Evolutionary conservation across 441 rosid genomes (phyloP).

Genomic region (Bruguiera hainesii): DNA sequence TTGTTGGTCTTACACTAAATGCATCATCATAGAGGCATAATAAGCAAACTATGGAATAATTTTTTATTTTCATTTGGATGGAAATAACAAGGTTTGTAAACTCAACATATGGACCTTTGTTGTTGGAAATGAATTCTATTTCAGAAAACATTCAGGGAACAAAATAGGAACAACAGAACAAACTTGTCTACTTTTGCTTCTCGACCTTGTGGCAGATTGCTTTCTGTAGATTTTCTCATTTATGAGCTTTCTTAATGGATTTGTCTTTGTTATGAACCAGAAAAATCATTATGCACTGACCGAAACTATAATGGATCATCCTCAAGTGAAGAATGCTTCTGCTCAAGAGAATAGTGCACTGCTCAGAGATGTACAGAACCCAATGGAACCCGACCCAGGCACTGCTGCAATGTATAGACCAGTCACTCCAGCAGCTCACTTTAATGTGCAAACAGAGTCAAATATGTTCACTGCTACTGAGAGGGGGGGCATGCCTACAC

Average conservation of each 20-base stretch:
- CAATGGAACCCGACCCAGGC: constrained; percentile 45
- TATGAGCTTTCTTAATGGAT: constrained; percentile 7
- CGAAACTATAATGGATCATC: constrained; percentile 41
- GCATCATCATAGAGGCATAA: too few species aligned
- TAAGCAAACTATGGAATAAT: neutral
- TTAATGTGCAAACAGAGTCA: constrained; percentile 34
- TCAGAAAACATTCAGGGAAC: neutral
- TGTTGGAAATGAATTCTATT: neutral
- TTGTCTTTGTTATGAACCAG: constrained; percentile 35
- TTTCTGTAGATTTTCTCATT: constrained; percentile 4
- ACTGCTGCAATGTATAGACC: constrained; percentile 32
- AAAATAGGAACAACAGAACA: neutral
- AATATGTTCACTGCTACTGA: constrained; percentile 35
- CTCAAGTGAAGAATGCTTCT: constrained; percentile 50
- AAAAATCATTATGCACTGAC: constrained; percentile 39
- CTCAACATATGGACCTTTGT: neutral
- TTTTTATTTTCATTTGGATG: neutral
- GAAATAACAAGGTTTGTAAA: neutral
- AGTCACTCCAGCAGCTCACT: constrained; percentile 27
- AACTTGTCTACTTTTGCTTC: neutral
- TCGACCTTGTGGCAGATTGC: neutral
- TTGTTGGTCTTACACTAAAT: too few species aligned
- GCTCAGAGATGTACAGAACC: constrained; percentile 34
- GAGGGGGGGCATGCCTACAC: constrained; percentile 34
- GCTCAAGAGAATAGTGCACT: constrained; percentile 39